A percentile compares a stretch with the other conserved stretches of the same genome.
Evolutionary conservation across 257 asterid genomes (phyloP).

Genomic region (Nyctanthes arbortristis): DNA sequence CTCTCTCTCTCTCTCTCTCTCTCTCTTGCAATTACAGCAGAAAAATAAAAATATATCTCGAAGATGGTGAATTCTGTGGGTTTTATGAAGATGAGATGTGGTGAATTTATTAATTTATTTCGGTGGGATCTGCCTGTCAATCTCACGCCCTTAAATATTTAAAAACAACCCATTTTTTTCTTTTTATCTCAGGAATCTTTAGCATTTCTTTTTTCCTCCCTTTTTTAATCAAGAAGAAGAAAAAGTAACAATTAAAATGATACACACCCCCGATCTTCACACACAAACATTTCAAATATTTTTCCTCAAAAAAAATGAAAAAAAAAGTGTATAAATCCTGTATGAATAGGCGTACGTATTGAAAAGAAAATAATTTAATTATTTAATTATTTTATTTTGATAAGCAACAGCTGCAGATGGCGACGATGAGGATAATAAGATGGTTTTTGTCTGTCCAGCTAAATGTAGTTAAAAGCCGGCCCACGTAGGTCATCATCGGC

Average conservation of each 20-base stretch:
- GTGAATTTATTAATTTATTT: conserved; percentile 56
- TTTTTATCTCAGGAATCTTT: conserved; percentile 56
- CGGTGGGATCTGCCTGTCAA: conserved; percentile 59
- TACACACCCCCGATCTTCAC: too few relatives aligned
- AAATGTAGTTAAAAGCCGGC: conserved; percentile 92
- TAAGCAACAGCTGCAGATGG: conserved; percentile 45
- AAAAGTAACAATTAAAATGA: not conserved
- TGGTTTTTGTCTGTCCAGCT: conserved; percentile 90
- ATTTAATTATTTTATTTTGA: too few relatives aligned
- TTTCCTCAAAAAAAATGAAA: not conserved
- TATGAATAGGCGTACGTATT: conserved; percentile 9
- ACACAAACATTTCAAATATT: not conserved
- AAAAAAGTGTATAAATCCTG: not conserved
- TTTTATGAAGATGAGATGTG: conserved; percentile 46
- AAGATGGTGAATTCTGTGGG: conserved; percentile 78
- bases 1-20: not conserved
- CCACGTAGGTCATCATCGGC: conserved; percentile 83
- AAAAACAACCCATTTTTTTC: conserved; percentile 20
- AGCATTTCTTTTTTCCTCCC: conserved; percentile 24
- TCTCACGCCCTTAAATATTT: conserved; percentile 40
- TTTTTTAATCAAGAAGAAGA: conserved; percentile 23
- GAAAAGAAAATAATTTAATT: not conserved
- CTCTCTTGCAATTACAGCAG: conserved; percentile 29
- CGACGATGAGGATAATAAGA: conserved; percentile 71
- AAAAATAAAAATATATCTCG: conserved; percentile 31